Evolutionary conservation across 306 rosid genomes (phyloP).

Genomic region (Glycine soja): DNA sequence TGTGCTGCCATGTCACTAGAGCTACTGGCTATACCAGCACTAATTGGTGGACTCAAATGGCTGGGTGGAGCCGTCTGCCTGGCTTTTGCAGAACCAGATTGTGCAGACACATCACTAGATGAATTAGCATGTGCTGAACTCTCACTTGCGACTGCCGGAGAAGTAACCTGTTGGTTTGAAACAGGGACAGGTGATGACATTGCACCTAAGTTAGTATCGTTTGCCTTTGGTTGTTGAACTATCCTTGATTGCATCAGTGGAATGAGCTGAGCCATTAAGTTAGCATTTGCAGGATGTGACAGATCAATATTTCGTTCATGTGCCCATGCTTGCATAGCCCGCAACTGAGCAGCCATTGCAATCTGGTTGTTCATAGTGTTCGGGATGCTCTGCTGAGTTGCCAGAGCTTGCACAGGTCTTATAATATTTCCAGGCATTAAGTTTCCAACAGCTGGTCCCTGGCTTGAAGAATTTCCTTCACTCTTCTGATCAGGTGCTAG

Average conservation of each 20-base stretch:
- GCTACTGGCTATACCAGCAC: slow-evolving; percentile 59
- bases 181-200: slow-evolving; percentile 71
- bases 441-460: slow-evolving; percentile 62
- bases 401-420: slow-evolving; percentile 70
- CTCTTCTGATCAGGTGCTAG: slow-evolving; percentile 69
- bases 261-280: slow-evolving; percentile 73
- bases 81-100: slow-evolving; percentile 70
- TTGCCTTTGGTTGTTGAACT: slow-evolving; percentile 69
- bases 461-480: slow-evolving; percentile 69
- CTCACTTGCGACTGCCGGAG: slow-evolving; percentile 74
- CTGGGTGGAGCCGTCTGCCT: slow-evolving; percentile 71
- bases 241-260: slow-evolving; percentile 80
- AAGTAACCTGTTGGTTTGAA: slow-evolving; percentile 78
- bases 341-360: slow-evolving; percentile 69
- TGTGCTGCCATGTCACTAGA: slow-evolving; percentile 57
- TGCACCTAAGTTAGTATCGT: slow-evolving; percentile 63
- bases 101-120: slow-evolving; percentile 74
- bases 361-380: slow-evolving; percentile 73
- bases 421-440: slow-evolving; percentile 67
- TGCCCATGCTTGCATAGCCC: slow-evolving; percentile 88
- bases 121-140: slow-evolving; percentile 80
- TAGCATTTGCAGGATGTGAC: slow-evolving; percentile 78
- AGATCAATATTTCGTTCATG: slow-evolving; percentile 82
- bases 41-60: slow-evolving; percentile 65
- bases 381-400: slow-evolving; percentile 67